phyloP scores from a whole-genome alignment of 108 stramenopile genomes.

The Pinguiococcus pyrenoidosus region DNA sequence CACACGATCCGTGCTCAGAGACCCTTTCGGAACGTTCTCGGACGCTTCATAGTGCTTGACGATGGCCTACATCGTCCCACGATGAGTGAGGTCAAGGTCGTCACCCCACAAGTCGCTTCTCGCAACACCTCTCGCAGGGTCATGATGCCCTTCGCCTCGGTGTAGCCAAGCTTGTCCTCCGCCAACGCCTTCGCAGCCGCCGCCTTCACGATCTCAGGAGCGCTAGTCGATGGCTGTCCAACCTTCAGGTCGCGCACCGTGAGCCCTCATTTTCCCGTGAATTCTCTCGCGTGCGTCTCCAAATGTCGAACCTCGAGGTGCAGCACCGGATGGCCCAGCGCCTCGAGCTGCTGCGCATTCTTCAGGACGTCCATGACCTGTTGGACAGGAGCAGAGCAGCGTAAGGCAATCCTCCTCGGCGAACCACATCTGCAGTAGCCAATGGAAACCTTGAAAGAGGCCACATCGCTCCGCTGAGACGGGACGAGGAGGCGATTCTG shows the following conservation, averaged over 20 bases:
- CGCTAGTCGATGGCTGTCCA: constrained; percentile 69
- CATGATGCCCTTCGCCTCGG: constrained; percentile 68
- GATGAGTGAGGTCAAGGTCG: too few relatives aligned
- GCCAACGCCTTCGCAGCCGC: constrained; percentile 52
- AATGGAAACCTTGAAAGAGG: too few relatives aligned
- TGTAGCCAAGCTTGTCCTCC: constrained; percentile 59
- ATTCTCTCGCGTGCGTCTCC: too few relatives aligned
- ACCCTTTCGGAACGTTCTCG: constrained; percentile 31
- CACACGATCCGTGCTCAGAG: constrained; percentile 24
- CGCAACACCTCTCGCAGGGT: too few relatives aligned
- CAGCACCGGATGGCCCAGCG: constrained; percentile 39
- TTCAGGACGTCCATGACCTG: constrained; percentile 78
- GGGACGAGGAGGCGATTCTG: too few relatives aligned
- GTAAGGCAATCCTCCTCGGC: too few relatives aligned
- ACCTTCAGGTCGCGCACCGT: constrained; percentile 66
- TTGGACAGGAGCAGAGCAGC: too few relatives aligned
- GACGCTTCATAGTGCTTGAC: constrained; percentile 50
- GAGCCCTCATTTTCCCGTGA: background rate
- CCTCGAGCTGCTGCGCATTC: constrained; percentile 59
- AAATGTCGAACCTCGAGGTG: constrained; percentile 79
- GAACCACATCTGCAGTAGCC: too few relatives aligned
- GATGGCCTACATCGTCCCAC: constrained; percentile 52
- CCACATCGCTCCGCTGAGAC: too few relatives aligned
- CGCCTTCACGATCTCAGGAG: constrained; percentile 50
- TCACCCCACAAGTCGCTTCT: too few relatives aligned